Conservation (phyloP, 148 eudicot species). For the Polygonum aviculare region DNA sequence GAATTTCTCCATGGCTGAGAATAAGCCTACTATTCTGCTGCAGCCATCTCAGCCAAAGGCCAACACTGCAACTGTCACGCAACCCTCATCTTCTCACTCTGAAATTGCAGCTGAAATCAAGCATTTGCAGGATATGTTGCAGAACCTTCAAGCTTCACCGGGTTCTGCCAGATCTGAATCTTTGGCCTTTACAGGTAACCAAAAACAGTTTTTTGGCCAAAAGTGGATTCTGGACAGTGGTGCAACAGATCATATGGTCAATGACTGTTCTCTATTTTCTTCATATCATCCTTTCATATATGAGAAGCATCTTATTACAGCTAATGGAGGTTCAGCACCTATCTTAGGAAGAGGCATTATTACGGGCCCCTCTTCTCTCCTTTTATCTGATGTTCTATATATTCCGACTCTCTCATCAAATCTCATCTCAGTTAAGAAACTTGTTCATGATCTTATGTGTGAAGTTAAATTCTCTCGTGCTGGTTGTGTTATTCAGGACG, state of each 20-base stretch:
- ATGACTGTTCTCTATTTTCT: neutral
- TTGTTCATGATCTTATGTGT: neutral
- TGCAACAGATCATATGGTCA: neutral
- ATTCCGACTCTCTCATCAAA: neutral
- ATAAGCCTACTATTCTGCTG: too few species aligned
- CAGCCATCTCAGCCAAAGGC: too few species aligned
- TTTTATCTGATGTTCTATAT: neutral
- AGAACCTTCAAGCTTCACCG: too few species aligned
- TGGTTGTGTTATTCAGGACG: neutral
- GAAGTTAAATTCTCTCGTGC: neutral
- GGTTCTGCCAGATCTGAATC: too few species aligned
- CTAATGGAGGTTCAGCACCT: neutral
- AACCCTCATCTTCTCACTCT: too few species aligned
- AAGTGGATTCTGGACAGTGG: too few species aligned
- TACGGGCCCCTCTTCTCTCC: neutral
- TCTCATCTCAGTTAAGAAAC: neutral
- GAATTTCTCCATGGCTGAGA: too few species aligned
- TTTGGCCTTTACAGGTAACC: too few species aligned
- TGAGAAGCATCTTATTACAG: neutral
- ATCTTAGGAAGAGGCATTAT: neutral
- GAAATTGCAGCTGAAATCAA: too few species aligned
- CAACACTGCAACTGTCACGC: too few species aligned
- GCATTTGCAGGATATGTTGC: too few species aligned
- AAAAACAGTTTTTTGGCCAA: too few species aligned
- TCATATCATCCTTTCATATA: neutral